Conservation (phyloP, 768 basidiomycete species). For the Hirschioporus abietinus region DNA sequence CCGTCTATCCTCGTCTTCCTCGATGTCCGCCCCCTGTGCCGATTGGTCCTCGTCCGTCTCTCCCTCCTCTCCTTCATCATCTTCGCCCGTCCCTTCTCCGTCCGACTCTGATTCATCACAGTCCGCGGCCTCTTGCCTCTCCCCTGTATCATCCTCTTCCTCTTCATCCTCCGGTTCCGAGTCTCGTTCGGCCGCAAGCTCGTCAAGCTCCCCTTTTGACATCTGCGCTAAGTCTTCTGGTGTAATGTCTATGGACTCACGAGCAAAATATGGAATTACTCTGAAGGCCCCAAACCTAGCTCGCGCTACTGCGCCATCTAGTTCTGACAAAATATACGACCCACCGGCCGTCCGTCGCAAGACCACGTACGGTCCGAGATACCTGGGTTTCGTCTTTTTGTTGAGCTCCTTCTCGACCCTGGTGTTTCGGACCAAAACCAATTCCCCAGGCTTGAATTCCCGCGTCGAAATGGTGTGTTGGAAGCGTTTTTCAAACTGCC, state of each 20-base stretch:
- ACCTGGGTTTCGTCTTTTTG: slow-evolving; percentile 9
- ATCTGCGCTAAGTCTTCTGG: too few species aligned
- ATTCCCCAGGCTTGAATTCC: slow-evolving; percentile 3
- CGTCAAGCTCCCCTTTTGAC: too few species aligned
- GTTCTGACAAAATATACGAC: slow-evolving; percentile 7
- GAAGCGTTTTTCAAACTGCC: not conserved
- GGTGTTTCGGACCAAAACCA: slow-evolving; percentile 10
- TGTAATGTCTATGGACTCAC: not conserved
- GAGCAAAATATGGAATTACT: slow-evolving; percentile 8
- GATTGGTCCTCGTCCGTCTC: too few species aligned
- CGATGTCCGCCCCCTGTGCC: too few species aligned
- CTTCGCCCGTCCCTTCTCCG: too few species aligned
- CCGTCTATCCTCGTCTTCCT: too few species aligned
- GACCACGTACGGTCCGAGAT: slow-evolving; percentile 9
- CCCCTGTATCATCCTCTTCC: too few species aligned
- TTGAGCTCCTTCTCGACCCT: slow-evolving; percentile 10
- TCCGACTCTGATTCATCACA: too few species aligned
- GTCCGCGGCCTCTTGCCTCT: too few species aligned
- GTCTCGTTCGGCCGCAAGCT: too few species aligned
- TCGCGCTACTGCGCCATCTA: slow-evolving; percentile 3
- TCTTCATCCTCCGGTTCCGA: too few species aligned
- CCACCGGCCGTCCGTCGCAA: slow-evolving; percentile 3
- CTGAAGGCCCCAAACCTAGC: slow-evolving; percentile 8
- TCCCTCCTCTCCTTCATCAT: too few species aligned
- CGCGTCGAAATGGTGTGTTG: slow-evolving; percentile 8